phyloP scores from a whole-genome alignment of 1,284 basidiomycete species.

The Hypsizygus ulmarius region DNA sequence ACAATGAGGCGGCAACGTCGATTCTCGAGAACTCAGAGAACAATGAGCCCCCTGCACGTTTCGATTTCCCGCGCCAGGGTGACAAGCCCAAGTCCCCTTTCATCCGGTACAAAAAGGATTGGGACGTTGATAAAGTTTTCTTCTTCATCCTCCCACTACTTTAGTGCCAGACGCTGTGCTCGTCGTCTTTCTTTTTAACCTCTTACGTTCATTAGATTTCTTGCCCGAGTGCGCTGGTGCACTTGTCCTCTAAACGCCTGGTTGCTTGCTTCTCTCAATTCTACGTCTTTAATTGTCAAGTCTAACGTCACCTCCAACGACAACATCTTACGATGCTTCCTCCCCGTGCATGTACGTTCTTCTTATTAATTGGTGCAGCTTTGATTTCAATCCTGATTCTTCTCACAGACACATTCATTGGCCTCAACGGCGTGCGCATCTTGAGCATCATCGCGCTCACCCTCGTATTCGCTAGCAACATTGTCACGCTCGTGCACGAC shows the following conservation, averaged over 20 bases:
- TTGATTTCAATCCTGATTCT: not conserved
- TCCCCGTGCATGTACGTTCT: constrained; percentile 28
- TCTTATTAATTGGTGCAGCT: not conserved
- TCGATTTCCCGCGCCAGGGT: not conserved
- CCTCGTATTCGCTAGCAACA: constrained; percentile 78
- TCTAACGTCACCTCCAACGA: not conserved
- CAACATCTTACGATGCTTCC: constrained; percentile 23
- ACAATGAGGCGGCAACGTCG: constrained; percentile 8
- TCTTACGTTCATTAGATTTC: constrained; percentile 18
- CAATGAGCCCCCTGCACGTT: constrained; percentile 10
- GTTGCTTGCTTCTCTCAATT: constrained; percentile 15
- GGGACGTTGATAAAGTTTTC: not conserved
- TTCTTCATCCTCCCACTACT: constrained; percentile 2
- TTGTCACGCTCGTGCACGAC: constrained; percentile 78
- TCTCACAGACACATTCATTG: constrained; percentile 65
- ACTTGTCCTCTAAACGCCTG: constrained; percentile 19
- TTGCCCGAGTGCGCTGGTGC: constrained; percentile 24
- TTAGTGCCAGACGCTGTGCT: constrained; percentile 6
- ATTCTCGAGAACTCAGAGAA: constrained; percentile 4
- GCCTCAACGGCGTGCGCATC: constrained; percentile 73
- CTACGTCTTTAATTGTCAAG: not conserved
- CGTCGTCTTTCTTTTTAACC: constrained; percentile 14
- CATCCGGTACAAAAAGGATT: constrained; percentile 10
- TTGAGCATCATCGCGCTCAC: constrained; percentile 79
- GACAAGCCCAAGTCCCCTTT: constrained; percentile 1